phyloP scores from a whole-genome alignment of 768 basidiomycete species.

The Russula olivacea region DNA sequence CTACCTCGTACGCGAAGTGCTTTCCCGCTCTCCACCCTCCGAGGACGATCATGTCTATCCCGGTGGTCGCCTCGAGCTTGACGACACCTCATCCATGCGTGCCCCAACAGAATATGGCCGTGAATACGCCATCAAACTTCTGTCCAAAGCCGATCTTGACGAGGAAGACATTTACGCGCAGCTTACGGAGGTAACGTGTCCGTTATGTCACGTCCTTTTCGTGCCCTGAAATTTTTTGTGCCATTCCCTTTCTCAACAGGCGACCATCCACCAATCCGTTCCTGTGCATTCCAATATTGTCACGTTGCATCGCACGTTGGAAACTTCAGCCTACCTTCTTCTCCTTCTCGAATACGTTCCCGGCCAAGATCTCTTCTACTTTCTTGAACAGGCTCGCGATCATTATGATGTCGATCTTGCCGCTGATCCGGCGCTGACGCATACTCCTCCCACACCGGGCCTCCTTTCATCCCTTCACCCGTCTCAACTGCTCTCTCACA shows the following conservation, averaged over 20 bases:
- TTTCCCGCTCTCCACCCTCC: conserved; percentile 37
- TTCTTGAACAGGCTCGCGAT: conserved; percentile 93
- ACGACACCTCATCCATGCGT: conserved; percentile 31
- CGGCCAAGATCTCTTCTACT: conserved; percentile 96
- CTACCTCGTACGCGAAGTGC: conserved; percentile 79
- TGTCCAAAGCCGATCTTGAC: conserved; percentile 91
- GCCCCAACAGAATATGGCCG: conserved; percentile 53
- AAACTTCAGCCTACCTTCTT: conserved; percentile 86
- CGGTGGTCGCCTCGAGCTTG: conserved; percentile 35
- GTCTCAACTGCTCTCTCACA: conserved; percentile 75
- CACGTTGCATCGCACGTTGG: conserved; percentile 87
- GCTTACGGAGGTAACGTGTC: conserved; percentile 69
- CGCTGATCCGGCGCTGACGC: conserved; percentile 36
- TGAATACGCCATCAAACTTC: conserved; percentile 92
- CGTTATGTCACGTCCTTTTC: conserved; percentile 8
- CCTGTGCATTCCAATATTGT: conserved; percentile 90
- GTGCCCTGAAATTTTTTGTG: neutral
- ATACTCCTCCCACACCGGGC: conserved; percentile 89
- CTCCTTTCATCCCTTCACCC: conserved; percentile 80
- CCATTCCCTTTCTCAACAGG: conserved; percentile 42
- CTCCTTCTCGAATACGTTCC: conserved; percentile 94
- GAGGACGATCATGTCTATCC: conserved; percentile 45
- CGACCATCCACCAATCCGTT: conserved; percentile 91
- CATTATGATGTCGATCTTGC: conserved; percentile 55
- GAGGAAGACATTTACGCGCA: conserved; percentile 83